Conservation (phyloP, 1,139 yeast genomes). For the Candida frijolesensis region DNA sequence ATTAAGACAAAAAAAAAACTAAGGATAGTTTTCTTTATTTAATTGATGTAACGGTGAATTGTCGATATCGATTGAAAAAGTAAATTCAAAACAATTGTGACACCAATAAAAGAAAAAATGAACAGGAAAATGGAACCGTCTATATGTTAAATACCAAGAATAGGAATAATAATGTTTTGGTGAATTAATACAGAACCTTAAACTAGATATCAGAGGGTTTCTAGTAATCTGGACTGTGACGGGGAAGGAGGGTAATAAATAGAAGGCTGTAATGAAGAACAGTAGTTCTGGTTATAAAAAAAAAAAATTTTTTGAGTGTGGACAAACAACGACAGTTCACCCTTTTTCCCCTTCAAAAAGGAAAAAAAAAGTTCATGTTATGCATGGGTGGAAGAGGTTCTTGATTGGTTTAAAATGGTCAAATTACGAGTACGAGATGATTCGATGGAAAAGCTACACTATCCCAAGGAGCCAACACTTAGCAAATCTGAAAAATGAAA, state of each 20-base stretch:
- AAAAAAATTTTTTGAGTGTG: constrained; percentile 2
- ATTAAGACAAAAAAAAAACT: not conserved
- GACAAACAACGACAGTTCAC: constrained; percentile 10
- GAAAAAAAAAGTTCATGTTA: constrained; percentile 7
- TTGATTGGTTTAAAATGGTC: constrained; percentile 4
- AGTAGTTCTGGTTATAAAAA: not conserved
- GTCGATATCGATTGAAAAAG: not conserved
- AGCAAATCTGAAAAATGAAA: not conserved
- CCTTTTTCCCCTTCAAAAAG: constrained; percentile 1
- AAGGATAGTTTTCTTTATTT: not conserved
- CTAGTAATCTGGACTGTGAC: not conserved
- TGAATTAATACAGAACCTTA: not conserved
- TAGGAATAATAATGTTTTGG: not conserved
- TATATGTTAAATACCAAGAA: not conserved
- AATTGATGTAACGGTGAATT: not conserved
- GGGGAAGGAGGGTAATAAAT: not conserved
- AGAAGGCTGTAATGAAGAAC: not conserved
- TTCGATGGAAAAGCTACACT: not conserved
- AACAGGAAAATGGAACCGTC: not conserved
- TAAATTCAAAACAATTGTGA: not conserved
- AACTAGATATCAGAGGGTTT: not conserved
- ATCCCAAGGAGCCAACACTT: not conserved
- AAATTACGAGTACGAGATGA: not conserved
- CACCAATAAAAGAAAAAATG: not conserved
- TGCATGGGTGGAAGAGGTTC: constrained; percentile 5